Percentiles rank a stretch among this genome's conserved stretches.
Conservation (phyloP, 1,139 yeast species). For the Insectozyma bohioensis region DNA sequence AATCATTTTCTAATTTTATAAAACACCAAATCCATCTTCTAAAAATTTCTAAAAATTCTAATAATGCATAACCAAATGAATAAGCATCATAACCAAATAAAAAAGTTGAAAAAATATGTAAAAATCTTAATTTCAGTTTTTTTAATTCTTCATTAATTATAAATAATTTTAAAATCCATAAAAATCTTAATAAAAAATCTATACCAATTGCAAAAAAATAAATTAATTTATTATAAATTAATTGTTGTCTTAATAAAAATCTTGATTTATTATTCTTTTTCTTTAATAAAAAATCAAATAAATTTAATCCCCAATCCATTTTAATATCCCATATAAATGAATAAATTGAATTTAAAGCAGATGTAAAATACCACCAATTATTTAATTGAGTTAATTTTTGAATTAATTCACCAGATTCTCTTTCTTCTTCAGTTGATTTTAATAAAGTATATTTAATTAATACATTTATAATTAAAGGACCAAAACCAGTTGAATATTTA, state of each 20-base stretch:
- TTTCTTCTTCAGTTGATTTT: conserved; percentile 7
- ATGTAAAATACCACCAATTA: conserved; percentile 51
- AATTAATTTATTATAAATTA: conserved; percentile 10
- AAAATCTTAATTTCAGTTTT: conserved; percentile 14
- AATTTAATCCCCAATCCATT: conserved; percentile 83
- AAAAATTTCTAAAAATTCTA: conserved; percentile 71
- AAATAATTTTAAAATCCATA: conserved; percentile 68
- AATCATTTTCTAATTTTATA: conserved; percentile 80
- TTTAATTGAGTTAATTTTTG: conserved; percentile 15
- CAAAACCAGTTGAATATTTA: conserved; percentile 69
- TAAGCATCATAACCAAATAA: conserved; percentile 47
- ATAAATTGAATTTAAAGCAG: conserved; percentile 67
- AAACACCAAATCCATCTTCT: conserved; percentile 92
- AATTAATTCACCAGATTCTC: conserved; percentile 14
- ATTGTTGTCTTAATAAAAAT: conserved; percentile 10
- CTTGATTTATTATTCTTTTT: conserved; percentile 1
- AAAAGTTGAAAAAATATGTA: conserved; percentile 26
- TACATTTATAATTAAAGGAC: conserved; percentile 57
- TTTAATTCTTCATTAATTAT: conserved; percentile 27
- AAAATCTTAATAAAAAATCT: conserved; percentile 66
- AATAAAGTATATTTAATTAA: conserved; percentile 29
- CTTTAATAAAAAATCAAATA: conserved; percentile 39
- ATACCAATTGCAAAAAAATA: conserved; percentile 56
- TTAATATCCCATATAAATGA: conserved; percentile 86
- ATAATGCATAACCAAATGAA: conserved; percentile 57